phyloP scores from a whole-genome alignment of 306 rosid species.

The Quercus cerris region DNA sequence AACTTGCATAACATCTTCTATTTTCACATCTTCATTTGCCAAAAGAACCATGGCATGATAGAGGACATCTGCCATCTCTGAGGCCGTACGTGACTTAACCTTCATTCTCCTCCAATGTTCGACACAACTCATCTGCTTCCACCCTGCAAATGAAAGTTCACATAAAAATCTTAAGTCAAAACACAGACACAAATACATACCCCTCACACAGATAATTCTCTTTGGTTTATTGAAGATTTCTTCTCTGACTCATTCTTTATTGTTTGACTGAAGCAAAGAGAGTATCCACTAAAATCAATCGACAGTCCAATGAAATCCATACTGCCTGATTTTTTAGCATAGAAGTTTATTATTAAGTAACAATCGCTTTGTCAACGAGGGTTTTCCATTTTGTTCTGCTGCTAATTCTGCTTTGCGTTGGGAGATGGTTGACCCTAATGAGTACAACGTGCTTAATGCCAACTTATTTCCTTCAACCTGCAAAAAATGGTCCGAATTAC shows the following conservation, averaged over 20 bases:
- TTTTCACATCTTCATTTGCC: constrained; percentile 57
- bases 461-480: constrained; percentile 52
- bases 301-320: background rate
- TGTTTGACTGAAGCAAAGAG: background rate
- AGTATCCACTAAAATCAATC: background rate
- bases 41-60: background rate
- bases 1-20: constrained; percentile 80
- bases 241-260: too few relatives aligned
- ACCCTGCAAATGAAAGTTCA: too few relatives aligned
- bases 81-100: too few relatives aligned
- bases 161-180: too few relatives aligned
- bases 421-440: constrained; percentile 64
- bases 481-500: constrained; percentile 23
- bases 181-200: too few relatives aligned
- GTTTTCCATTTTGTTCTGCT: constrained; percentile 42
- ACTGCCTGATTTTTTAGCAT: constrained; percentile 79
- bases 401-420: constrained; percentile 65
- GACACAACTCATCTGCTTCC: too few relatives aligned
- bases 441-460: constrained; percentile 65
- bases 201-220: background rate
- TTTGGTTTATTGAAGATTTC: too few relatives aligned
- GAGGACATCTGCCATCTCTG: too few relatives aligned
- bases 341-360: constrained; percentile 54
- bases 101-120: too few relatives aligned
- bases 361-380: constrained; percentile 78